phyloP scores from a whole-genome alignment of 805 yeast species.

The Candida michaelii region DNA sequence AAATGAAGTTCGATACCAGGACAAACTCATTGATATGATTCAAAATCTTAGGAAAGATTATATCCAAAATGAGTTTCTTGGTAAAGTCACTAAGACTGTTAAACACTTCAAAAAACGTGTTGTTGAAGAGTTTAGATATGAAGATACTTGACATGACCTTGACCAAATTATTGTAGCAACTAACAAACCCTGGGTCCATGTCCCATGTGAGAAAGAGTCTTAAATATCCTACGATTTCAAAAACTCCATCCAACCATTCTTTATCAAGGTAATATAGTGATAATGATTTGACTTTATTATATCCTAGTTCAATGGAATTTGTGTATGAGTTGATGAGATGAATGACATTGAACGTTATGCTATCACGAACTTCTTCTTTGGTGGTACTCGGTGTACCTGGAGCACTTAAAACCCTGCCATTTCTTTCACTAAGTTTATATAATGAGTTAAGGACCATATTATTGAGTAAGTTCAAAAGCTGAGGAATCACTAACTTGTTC shows the following conservation, averaged over 20 bases:
- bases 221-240: constrained; percentile 38
- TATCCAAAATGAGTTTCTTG: constrained; percentile 30
- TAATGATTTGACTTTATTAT: constrained; percentile 22
- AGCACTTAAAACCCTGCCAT: constrained; percentile 33
- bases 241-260: constrained; percentile 39
- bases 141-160: constrained; percentile 36
- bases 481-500: constrained; percentile 40
- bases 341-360: constrained; percentile 30
- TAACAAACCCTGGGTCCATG: constrained; percentile 13
- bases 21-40: constrained; percentile 36
- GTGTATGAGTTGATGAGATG: constrained; percentile 37
- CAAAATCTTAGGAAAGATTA: constrained; percentile 36
- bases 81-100: constrained; percentile 34
- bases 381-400: constrained; percentile 39
- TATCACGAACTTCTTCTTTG: too few species aligned
- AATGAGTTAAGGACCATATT: constrained; percentile 33
- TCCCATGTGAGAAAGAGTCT: constrained; percentile 27
- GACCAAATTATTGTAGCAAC: constrained; percentile 26
- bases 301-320: constrained; percentile 30
- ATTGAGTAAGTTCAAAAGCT: constrained; percentile 40
- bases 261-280: constrained; percentile 24
- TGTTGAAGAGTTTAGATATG: constrained; percentile 26
- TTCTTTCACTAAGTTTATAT: constrained; percentile 27
- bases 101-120: constrained; percentile 24
- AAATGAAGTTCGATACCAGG: constrained; percentile 32